Evolutionary conservation across 2,329 filamentous ascomycete genomes (phyloP).

Genomic region (Grosmannia huntii): DNA sequence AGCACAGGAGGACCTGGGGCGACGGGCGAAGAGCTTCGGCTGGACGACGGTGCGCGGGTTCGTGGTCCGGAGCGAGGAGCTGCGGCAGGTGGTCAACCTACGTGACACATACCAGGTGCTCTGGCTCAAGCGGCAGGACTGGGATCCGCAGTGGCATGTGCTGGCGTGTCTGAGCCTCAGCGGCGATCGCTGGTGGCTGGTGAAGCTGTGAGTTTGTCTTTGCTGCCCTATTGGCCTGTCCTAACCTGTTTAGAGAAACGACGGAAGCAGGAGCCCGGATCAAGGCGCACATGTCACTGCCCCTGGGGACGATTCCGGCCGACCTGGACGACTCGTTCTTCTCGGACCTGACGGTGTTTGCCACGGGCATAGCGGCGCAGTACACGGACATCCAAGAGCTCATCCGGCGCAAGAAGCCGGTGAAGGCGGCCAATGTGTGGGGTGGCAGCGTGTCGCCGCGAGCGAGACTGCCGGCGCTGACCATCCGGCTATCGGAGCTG

Average conservation of each 20-base stretch:
- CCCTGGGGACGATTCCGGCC: constrained; percentile 24
- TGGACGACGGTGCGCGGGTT: constrained; percentile 42
- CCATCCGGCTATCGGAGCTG: constrained; percentile 35
- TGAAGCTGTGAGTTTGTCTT: constrained; percentile 41
- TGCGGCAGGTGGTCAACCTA: constrained; percentile 47
- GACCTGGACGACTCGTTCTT: constrained; percentile 38
- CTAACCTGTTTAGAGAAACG: constrained; percentile 3
- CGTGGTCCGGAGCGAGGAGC: constrained; percentile 37
- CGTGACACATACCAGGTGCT: constrained; percentile 49
- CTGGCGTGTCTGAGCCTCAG: constrained; percentile 56
- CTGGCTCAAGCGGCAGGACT: constrained; percentile 60
- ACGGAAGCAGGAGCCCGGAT: constrained; percentile 11
- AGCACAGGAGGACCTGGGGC: constrained; percentile 47
- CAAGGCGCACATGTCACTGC: constrained; percentile 10
- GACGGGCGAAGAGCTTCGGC: constrained; percentile 46
- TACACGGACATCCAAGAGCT: constrained; percentile 35
- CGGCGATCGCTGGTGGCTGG: constrained; percentile 70
- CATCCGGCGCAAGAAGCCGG: constrained; percentile 29
- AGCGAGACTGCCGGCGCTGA: constrained; percentile 34
- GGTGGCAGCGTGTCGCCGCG: constrained; percentile 27
- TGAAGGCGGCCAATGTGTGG: constrained; percentile 18
- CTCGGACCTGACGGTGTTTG: constrained; percentile 35
- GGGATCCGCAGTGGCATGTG: constrained; percentile 60
- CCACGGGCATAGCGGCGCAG: constrained; percentile 38
- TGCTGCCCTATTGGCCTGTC: constrained; percentile 27